Evolutionary conservation across 306 rosid species (phyloP), one percentile per base, ranked within the genome.

Genomic region (Cucumis sativus): DNA sequence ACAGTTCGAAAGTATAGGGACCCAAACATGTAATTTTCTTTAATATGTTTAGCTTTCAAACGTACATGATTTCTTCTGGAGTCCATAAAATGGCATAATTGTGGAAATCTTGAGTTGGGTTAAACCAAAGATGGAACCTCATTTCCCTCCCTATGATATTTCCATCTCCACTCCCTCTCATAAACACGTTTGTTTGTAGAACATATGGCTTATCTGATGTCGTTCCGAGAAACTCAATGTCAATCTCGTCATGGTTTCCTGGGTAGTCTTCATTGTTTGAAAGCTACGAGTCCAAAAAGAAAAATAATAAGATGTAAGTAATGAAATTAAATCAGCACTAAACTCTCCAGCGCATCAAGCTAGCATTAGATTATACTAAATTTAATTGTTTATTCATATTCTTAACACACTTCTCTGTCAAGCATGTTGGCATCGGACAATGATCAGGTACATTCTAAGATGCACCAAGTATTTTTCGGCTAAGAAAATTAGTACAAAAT

Each of bases 161-260:
- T 37, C 85, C 88, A 80, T 92, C 98, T 57, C 97, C 98, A 80
- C 97, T 95, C 80, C 99, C 99, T 89, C 86, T 88, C 6, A 91
- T 78, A 83, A 73, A 95, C 20, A 92, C 97, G 86, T 95, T 95
- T 39, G 99, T 92, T 69, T 95, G 97, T 85, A 95, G 80, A n/a
- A 89, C 86, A 75, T 90, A 95, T 18, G 93, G 96, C 87, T 92
- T 92, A 51, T 64, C 96, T 5, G 78, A 84, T 0, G 90, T 95
- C 13, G 96, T 95, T 4, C 99, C 98, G 5, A 95, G 85, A 78
- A 95, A 92, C 85, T 95, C 99, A 15, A 95, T 89, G 80, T 91
- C 99, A 6, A 95, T 79, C 77, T 95, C 99, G 17, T 95, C 99
- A 56, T 95, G 99, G 85, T 91, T 82, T 39, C 96, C 93, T 0